Evolutionary conservation across 1,284 basidiomycete species (phyloP).

Genomic region (Austropuccinia psidii): DNA sequence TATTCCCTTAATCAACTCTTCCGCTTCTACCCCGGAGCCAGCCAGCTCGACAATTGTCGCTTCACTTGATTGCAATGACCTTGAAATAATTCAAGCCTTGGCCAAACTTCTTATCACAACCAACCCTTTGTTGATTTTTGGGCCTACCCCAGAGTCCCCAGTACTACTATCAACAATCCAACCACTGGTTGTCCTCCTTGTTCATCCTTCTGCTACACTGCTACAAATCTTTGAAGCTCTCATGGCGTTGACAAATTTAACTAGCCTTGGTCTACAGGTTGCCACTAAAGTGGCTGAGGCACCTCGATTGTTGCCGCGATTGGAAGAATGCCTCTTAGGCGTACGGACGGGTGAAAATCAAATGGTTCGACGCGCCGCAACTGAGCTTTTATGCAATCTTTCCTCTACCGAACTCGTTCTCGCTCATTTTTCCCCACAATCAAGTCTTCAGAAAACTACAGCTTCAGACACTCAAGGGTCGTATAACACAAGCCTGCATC

Average conservation of each 20-base stretch:
- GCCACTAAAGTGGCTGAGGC: constrained; percentile 58
- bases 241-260: constrained; percentile 92
- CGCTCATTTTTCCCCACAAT: constrained; percentile 56
- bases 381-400: constrained; percentile 90
- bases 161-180: constrained; percentile 70
- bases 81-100: constrained; percentile 74
- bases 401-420: constrained; percentile 67
- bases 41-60: background rate
- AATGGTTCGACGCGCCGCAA: constrained; percentile 74
- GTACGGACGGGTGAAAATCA: constrained; percentile 57
- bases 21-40: background rate
- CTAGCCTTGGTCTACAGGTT: constrained; percentile 64
- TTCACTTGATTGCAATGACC: constrained; percentile 48
- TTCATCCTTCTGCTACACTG: constrained; percentile 60
- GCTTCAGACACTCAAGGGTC: constrained; percentile 42
- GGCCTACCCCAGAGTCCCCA: constrained; percentile 60
- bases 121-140: constrained; percentile 79
- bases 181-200: constrained; percentile 64
- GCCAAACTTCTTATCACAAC: constrained; percentile 88
- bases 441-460: constrained; percentile 31
- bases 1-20: background rate
- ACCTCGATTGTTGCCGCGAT: constrained; percentile 59
- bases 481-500: constrained; percentile 62
- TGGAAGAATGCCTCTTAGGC: constrained; percentile 70
- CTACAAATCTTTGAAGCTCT: constrained; percentile 83